Evolutionary conservation across 2,329 filamentous ascomycete species (phyloP), one percentile per base, ranked within the genome.

Genomic region (Venturiaceae sp.): DNA sequence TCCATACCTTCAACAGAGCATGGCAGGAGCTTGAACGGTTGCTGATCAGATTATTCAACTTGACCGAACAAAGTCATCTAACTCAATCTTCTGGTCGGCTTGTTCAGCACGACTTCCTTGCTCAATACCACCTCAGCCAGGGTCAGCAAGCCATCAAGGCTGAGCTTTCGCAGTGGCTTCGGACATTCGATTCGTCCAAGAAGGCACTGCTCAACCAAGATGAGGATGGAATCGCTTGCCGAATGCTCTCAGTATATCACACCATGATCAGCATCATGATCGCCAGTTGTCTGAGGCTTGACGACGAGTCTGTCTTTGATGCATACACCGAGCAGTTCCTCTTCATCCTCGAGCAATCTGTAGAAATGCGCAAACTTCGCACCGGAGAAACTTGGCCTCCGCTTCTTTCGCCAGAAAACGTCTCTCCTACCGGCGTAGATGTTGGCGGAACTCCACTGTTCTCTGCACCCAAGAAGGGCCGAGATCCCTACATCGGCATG

Each of bases 401-500:
- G 36, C 36, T 39, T 11, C 36, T 11, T 39, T n/a, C 11, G 16
- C 26, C 44, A 23, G 21, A 9, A 50, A 11, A 9, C 44, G 16
- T 13, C 14, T 21, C 16, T 50, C 11, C 19, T 21, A 21, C 44
- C 9, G 14, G 44, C 16, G 9, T 9, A 9, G 9, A 23, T 11
- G 11, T 13, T 50, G 44, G 9, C 44, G 44, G 44, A 11, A 9
- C 9, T 21, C 14, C 44, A n/a, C 11, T 11, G n/a, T 11, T n/a
- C 11, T 11, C 36, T n/a, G 11, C 36, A 39, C 21, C 44, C 14
- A 14, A 9, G 14, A 13, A 9, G 44, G 11, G 11, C 11, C 44
- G 9, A 14, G 55, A 23, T 9, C 44, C n/a, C 28, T 37, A 26
- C 23, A 16, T 57, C 26, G 36, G 60, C 16, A 70, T 72, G 63